These are phyloP conservation scores for Pichia sporocuriosa DNA, from an alignment of 805 yeast species.

Conservation along the genomic window DNA sequence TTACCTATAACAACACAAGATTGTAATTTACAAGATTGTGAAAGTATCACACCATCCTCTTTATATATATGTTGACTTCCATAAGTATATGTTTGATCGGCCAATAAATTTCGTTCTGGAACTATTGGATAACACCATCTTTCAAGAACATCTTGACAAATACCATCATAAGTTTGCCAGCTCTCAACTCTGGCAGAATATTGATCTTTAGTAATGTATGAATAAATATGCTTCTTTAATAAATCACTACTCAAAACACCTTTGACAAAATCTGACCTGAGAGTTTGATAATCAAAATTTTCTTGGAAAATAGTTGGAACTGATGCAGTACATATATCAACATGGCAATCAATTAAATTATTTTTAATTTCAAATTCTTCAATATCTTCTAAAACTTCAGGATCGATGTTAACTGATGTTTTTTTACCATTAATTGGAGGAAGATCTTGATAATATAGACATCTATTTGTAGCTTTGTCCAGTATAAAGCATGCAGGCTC, in stretches of 20 bases:
- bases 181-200: conserved; percentile 95
- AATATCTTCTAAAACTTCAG: conserved; percentile 72
- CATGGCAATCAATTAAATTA: conserved; percentile 92
- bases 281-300: conserved; percentile 86
- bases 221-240: conserved; percentile 83
- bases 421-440: conserved; percentile 45
- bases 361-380: conserved; percentile 78
- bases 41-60: conserved; percentile 80
- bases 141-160: conserved; percentile 81
- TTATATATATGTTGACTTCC: conserved; percentile 84
- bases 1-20: conserved; percentile 79
- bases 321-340: conserved; percentile 90
- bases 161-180: conserved; percentile 88
- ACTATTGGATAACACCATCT: conserved; percentile 91
- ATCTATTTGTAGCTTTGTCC: conserved; percentile 65
- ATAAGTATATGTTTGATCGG: conserved; percentile 67
- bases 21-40: conserved; percentile 86
- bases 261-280: conserved; percentile 81
- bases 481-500: conserved; percentile 83
- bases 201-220: conserved; percentile 70
- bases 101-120: conserved; percentile 74
- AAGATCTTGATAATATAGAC: conserved; percentile 78
- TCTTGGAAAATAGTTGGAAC: conserved; percentile 96
- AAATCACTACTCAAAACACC: conserved; percentile 90
- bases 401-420: conserved; percentile 59